Conservation (phyloP, 2,329 filamentous ascomycete genomes). For the Grosmannia penicillata region DNA sequence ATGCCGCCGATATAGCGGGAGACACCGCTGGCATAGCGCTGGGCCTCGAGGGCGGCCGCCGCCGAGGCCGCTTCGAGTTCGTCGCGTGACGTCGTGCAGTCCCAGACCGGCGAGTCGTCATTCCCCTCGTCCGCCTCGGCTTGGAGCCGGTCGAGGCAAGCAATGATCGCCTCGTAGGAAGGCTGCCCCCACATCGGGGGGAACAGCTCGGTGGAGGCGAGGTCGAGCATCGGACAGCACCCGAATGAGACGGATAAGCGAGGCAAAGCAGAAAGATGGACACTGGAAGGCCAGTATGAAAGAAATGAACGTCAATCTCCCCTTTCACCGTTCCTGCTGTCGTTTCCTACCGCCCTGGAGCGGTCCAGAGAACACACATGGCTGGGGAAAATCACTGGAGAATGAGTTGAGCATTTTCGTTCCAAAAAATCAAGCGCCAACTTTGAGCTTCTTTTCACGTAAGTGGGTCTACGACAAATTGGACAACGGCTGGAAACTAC, state of each 20-base stretch:
- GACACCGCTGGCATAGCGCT: slow-evolving; percentile 25
- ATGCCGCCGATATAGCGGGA: slow-evolving; percentile 55
- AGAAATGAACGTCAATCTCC: no score
- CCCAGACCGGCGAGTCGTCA: slow-evolving; percentile 40
- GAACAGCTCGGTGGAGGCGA: slow-evolving; percentile 38
- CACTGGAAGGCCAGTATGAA: background rate
- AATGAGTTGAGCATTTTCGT: no score
- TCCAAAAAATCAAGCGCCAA: no score
- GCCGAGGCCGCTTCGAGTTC: slow-evolving; percentile 23
- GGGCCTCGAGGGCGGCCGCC: slow-evolving; percentile 26
- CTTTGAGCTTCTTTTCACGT: no score
- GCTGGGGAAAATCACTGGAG: no score
- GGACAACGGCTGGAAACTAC: no score
- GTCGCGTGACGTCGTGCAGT: slow-evolving; percentile 25
- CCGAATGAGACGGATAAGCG: no score
- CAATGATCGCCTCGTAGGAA: slow-evolving; percentile 45
- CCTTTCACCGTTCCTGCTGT: no score
- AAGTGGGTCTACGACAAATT: no score
- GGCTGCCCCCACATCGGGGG: slow-evolving; percentile 75
- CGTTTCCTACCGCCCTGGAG: no score
- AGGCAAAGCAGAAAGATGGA: background rate
- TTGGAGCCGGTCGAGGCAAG: slow-evolving; percentile 51
- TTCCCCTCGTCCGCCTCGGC: background rate
- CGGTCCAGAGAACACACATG: no score
- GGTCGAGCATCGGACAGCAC: background rate